Evolutionary conservation across 768 basidiomycete species (phyloP).

Genomic region (Podaxis carcinomalis): DNA sequence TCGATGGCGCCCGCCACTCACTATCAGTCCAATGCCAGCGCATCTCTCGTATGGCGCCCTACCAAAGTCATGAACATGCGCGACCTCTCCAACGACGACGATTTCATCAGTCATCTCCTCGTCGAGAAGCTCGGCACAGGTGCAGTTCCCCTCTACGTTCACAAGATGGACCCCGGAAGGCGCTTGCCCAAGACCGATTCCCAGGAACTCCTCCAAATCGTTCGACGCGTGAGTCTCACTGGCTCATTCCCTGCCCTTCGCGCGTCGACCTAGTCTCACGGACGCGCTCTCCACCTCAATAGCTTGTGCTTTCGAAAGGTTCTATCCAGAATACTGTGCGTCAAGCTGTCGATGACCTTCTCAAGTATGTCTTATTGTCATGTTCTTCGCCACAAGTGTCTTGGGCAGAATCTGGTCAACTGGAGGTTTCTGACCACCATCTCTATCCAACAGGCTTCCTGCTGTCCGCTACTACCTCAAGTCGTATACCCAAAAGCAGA

Average conservation of each 20-base stretch:
- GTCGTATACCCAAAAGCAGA: constrained; percentile 74
- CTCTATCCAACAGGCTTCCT: constrained; percentile 46
- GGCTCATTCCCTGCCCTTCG: constrained; percentile 9
- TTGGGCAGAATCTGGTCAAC: constrained; percentile 17
- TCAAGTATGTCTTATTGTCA: constrained; percentile 50
- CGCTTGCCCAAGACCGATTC: constrained; percentile 74
- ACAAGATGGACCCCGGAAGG: constrained; percentile 83
- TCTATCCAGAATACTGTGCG: constrained; percentile 56
- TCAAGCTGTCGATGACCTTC: constrained; percentile 73
- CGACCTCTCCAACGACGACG: constrained; percentile 88
- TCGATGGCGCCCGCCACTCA: constrained; percentile 13
- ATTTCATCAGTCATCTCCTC: constrained; percentile 85
- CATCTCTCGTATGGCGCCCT: constrained; percentile 59
- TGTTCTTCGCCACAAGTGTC: constrained; percentile 18
- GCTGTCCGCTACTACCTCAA: constrained; percentile 77
- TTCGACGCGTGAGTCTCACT: constrained; percentile 62
- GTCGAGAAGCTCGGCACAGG: constrained; percentile 88
- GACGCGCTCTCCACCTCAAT: constrained; percentile 13
- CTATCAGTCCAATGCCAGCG: constrained; percentile 16
- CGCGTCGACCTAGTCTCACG: not conserved
- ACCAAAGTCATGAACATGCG: constrained; percentile 90
- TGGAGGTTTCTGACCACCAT: constrained; percentile 13
- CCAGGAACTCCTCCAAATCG: constrained; percentile 62
- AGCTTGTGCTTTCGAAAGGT: constrained; percentile 60
- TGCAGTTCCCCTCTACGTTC: constrained; percentile 73